These are phyloP conservation scores for Arthrobotrys entomopaga DNA, from an alignment of 2,329 filamentous ascomycete genomes.

Conservation along the genomic window DNA sequence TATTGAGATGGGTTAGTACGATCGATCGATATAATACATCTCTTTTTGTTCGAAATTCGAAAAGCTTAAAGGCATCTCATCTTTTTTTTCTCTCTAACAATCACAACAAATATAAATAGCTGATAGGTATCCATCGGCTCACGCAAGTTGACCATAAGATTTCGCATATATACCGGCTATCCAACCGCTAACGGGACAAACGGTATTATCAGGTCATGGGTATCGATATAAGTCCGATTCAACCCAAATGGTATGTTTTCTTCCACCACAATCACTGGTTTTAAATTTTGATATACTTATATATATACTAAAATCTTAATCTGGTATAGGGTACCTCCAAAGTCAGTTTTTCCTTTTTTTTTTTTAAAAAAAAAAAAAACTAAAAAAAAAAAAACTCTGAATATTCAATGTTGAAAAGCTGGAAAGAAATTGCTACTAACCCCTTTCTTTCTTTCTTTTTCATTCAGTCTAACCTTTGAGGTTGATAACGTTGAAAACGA, in stretches of 20 bases:
- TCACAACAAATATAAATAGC: conserved; percentile 39
- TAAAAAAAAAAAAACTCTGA: too few species aligned
- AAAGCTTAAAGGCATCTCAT: too few species aligned
- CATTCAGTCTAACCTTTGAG: conserved; percentile 55
- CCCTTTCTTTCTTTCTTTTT: too few species aligned
- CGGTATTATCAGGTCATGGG: conserved; percentile 55
- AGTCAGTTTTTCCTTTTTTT: too few species aligned
- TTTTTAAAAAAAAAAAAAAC: too few species aligned
- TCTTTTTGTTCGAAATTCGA: too few species aligned
- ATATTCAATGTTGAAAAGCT: too few species aligned
- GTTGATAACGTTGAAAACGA: conserved; percentile 57
- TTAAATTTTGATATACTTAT: too few species aligned
- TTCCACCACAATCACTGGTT: conserved; percentile 3
- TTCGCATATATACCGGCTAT: background rate
- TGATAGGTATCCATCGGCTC: conserved; percentile 58
- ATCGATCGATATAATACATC: too few species aligned
- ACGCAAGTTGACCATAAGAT: conserved; percentile 39
- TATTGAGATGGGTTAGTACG: conserved; percentile 57
- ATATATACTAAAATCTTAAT: background rate
- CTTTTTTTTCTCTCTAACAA: background rate
- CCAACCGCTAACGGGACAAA: background rate
- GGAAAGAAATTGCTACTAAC: background rate
- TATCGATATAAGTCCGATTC: conserved; percentile 60
- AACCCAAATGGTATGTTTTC: conserved; percentile 53
- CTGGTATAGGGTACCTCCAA: conserved; percentile 23